These are phyloP conservation scores for Sporodiniella umbellata DNA, from an alignment of 371 early-diverging fungal genomes.

Conservation along the genomic window DNA sequence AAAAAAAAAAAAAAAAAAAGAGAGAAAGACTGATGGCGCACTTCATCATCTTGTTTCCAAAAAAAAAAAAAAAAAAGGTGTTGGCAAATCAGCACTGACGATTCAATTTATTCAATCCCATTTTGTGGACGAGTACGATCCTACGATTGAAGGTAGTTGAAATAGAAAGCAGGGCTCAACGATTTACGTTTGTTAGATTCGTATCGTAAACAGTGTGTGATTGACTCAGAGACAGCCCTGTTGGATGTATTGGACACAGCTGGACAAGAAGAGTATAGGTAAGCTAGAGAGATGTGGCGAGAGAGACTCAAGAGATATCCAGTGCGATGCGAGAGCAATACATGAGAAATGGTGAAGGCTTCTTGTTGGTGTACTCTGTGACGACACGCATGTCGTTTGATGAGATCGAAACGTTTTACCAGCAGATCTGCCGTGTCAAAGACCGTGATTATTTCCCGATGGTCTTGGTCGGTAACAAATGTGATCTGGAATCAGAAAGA, in stretches of 20 bases:
- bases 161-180: neutral
- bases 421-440: constrained; percentile 82
- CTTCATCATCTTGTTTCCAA: too few relatives aligned
- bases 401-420: constrained; percentile 74
- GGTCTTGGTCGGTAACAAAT: constrained; percentile 94
- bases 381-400: constrained; percentile 75
- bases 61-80: constrained; percentile 41
- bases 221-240: constrained; percentile 81
- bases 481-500: constrained; percentile 82
- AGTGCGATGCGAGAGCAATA: constrained; percentile 1
- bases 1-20: too few relatives aligned
- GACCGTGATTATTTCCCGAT: constrained; percentile 83
- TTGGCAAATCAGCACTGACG: constrained; percentile 86
- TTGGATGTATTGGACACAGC: constrained; percentile 93
- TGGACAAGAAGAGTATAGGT: constrained; percentile 91
- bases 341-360: constrained; percentile 67
- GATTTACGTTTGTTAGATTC: too few relatives aligned
- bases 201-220: constrained; percentile 84
- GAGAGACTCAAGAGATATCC: neutral
- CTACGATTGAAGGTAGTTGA: constrained; percentile 82
- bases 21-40: too few relatives aligned
- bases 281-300: neutral
- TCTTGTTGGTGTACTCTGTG: constrained; percentile 60
- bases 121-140: constrained; percentile 93
- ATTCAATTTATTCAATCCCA: constrained; percentile 90